Conservation (phyloP, 2,329 filamentous ascomycete genomes). For the Xylariales sp. region DNA sequence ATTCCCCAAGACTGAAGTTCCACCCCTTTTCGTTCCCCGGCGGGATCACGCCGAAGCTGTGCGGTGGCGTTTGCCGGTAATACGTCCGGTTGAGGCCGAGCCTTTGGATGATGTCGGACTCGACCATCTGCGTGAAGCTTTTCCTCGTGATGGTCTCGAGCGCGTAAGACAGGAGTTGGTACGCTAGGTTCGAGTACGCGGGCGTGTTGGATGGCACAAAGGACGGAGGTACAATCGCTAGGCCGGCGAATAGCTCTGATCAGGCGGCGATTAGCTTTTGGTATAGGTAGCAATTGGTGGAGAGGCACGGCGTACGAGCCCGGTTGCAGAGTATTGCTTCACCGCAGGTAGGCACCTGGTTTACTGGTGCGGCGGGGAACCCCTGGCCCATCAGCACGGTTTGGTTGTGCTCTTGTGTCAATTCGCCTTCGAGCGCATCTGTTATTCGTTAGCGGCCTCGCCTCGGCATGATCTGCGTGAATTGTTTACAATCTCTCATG, state of each 20-base stretch:
- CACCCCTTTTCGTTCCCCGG: conserved; percentile 44
- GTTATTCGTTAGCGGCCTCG: conserved; percentile 15
- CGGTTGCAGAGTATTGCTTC: conserved; percentile 42
- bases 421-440: conserved; percentile 45
- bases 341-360: conserved; percentile 42
- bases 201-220: conserved; percentile 44
- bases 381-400: conserved; percentile 42
- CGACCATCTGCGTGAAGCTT: conserved; percentile 42
- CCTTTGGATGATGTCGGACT: conserved; percentile 40
- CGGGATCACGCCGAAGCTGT: conserved; percentile 42
- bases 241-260: conserved; percentile 44
- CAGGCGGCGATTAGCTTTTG: not conserved
- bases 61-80: conserved; percentile 40
- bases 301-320: conserved; percentile 35
- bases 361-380: conserved; percentile 43
- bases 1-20: conserved; percentile 54
- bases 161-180: conserved; percentile 47
- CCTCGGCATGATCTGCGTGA: not conserved
- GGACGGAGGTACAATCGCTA: conserved; percentile 44
- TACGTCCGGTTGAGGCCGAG: conserved; percentile 43
- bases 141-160: conserved; percentile 45
- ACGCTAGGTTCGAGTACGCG: conserved; percentile 47
- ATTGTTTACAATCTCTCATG: conserved; percentile 45
- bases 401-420: conserved; percentile 48
- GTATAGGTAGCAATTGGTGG: not conserved